A percentile compares a stretch with the other conserved stretches of the same genome.
Evolutionary conservation across 805 yeast species (phyloP).

Genomic region (Candida methanosorbosa): DNA sequence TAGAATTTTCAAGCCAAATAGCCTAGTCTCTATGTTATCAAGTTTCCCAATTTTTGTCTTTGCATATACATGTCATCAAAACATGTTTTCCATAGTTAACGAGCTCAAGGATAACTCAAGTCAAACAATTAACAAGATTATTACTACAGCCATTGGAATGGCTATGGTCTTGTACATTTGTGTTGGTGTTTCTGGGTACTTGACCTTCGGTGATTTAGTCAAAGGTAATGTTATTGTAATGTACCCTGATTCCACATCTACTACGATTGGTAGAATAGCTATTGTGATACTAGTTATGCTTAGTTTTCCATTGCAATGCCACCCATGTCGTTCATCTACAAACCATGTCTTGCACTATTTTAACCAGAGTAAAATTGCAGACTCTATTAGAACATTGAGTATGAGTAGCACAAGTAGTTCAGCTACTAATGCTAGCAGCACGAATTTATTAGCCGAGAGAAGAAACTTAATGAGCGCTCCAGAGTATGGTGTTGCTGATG

Average conservation of each 20-base stretch:
- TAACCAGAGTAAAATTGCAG: slow-evolving; percentile 15
- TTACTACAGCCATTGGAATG: slow-evolving; percentile 43
- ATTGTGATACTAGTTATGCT: slow-evolving; percentile 74
- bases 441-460: slow-evolving; percentile 7
- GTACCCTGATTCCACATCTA: slow-evolving; percentile 57
- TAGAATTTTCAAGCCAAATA: slow-evolving; percentile 36
- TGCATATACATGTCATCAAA: slow-evolving; percentile 94
- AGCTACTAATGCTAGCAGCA: slow-evolving; percentile 3
- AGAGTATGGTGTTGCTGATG: slow-evolving; percentile 1
- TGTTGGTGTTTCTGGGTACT: slow-evolving; percentile 78
- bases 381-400: slow-evolving; percentile 9
- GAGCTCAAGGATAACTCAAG: slow-evolving; percentile 57
- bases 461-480: slow-evolving; percentile 1
- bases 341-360: slow-evolving; percentile 59
- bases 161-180: slow-evolving; percentile 56
- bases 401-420: neutral
- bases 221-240: slow-evolving; percentile 72
- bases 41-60: slow-evolving; percentile 89
- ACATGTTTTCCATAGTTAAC: slow-evolving; percentile 82
- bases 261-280: slow-evolving; percentile 72
- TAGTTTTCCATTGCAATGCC: slow-evolving; percentile 86
- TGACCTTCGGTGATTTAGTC: slow-evolving; percentile 78
- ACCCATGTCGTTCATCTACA: slow-evolving; percentile 80
- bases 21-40: slow-evolving; percentile 42
- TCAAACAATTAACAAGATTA: slow-evolving; percentile 36